Evolutionary conservation across 805 yeast species (phyloP), one percentile per base, ranked within the genome.

Genomic region (Zygotorulaspora danielsina): DNA sequence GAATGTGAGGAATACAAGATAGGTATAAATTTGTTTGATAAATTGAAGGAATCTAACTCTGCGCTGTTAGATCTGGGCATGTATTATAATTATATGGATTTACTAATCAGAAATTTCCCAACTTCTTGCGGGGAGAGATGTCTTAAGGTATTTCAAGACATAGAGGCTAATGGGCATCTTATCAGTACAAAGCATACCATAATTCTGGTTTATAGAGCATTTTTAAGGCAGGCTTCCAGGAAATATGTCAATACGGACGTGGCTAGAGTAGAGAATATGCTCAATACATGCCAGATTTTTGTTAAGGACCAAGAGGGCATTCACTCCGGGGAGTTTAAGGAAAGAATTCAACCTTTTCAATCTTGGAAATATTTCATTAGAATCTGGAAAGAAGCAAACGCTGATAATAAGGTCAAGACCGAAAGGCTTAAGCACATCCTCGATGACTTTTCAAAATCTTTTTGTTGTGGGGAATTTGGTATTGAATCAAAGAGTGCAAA

Each of bases 361-460:
- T 36, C 61, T 6, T 60, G 62, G 63, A 46, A 54, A 34, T 56
- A 48, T 40, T 19, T 51, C 10, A 51, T 54, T 39, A 46, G 43
- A 11, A 45, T 58, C 17, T 18, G 51, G 6, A 46, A 41, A 18
- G 49, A 48, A 26, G 39, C 45, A 6, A 48, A 51, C 35, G 39
- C 36, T 7, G 20, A 39, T 30, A 36, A 38, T 3, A 43, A 42
- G 19, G n/a, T 59, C 2, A 21, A 43, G 6, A 21, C 29, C 1
- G 16, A 16, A 8, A 26, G 24, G 12, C 16, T 42, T 3, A 46
- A 50, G 19, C 6, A 16, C 4, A 25, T 55, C 3, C 26, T 55
- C 5, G 45, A 50, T 20, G 53, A 53, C 24, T 57, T 41, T 29
- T 29, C 51, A 27, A 48, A 44, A 24, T 47, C 57, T 7, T 13